Base-by-base conservation (phyloP, 495 filamentous ascomycete species). In the Annulohypoxylon bovei region DNA sequence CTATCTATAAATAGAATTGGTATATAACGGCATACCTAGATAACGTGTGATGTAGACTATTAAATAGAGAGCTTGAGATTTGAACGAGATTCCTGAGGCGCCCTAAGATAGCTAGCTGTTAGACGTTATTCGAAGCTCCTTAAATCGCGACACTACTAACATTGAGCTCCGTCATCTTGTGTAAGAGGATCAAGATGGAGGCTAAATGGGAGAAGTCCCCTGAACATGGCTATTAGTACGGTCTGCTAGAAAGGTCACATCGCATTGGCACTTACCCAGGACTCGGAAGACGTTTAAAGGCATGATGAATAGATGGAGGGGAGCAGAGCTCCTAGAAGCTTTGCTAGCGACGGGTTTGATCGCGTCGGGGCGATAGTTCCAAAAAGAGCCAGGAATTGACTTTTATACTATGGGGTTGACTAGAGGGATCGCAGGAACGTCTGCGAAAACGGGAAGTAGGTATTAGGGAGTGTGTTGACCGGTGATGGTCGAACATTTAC, bases 1-100 rank as follows among this genome's bases (percentile, higher is more conserved):
- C n/a, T 20, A 54, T 9, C 6, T 53, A 30, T 27, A 25, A 20
- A 35, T 33, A 54, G 50, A 50, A 25, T 12, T 18, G 42, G 23
- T 23, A 16, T 39, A 53, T 65, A 28, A 9, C 12, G 30, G 58
- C 79, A 53, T 79, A 93, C 91, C 93, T 64, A 98, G 88, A 81
- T 99, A 99, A 65, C 95, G 88, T 50, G 94, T 95, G 22, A 94
- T 75, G 80, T 98, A 99, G 60, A 99, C 96, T 37, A 97, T 82
- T 67, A 98, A 80, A 81, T 99, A 99, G 37, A 99, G 84, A 25
- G 89, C 90, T 85, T 99, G 95, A 56, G 95, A 97, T 79, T 98
- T 98, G 86, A 98, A 97, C 4, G 95, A 98, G 81, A 99, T 91
- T 66, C 95, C 95, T 11, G 95, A 90, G 74, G 94, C 97, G 84